These are phyloP conservation scores for Stephanodiscus minutulus DNA, from an alignment of 108 stramenopile genomes.

Conservation along the genomic window DNA sequence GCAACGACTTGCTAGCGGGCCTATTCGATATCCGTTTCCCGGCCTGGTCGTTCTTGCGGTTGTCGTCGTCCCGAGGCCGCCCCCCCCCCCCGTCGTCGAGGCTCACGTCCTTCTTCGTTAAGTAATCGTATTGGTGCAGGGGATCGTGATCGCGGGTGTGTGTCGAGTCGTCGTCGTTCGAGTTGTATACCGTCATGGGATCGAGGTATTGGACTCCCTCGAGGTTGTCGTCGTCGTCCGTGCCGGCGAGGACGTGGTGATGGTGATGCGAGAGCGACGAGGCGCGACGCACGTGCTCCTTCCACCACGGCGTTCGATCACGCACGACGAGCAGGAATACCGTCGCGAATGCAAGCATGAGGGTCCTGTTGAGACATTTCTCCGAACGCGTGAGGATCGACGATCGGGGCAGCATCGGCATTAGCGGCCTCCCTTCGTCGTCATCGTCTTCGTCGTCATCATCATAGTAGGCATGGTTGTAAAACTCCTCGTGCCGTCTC, in stretches of 20 bases:
- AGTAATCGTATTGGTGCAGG: constrained; percentile 14
- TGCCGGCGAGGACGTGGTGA: not conserved
- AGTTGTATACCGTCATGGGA: constrained; percentile 39
- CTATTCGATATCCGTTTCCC: constrained; percentile 33
- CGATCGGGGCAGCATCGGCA: not conserved
- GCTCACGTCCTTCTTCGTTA: not conserved
- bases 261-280: constrained; percentile 11
- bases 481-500: constrained; percentile 11
- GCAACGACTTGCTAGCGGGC: constrained; percentile 27
- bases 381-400: constrained; percentile 19
- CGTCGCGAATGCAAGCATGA: constrained; percentile 11
- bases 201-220: not conserved
- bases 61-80: not conserved
- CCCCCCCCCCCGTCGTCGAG: not conserved
- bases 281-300: constrained; percentile 15
- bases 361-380: constrained; percentile 27
- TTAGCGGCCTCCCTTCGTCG: constrained; percentile 33
- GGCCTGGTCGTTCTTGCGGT: constrained; percentile 6
- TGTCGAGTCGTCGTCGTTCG: constrained; percentile 41
- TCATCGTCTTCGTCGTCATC: constrained; percentile 20
- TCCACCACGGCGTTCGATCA: constrained; percentile 35
- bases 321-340: constrained; percentile 22
- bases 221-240: constrained; percentile 10
- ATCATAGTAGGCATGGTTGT: constrained; percentile 2
- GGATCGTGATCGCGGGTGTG: constrained; percentile 42